Evolutionary conservation across 148 eudicot species (phyloP), one percentile per base, ranked within the genome.

Genomic region (Pharnaceum exiguum): DNA sequence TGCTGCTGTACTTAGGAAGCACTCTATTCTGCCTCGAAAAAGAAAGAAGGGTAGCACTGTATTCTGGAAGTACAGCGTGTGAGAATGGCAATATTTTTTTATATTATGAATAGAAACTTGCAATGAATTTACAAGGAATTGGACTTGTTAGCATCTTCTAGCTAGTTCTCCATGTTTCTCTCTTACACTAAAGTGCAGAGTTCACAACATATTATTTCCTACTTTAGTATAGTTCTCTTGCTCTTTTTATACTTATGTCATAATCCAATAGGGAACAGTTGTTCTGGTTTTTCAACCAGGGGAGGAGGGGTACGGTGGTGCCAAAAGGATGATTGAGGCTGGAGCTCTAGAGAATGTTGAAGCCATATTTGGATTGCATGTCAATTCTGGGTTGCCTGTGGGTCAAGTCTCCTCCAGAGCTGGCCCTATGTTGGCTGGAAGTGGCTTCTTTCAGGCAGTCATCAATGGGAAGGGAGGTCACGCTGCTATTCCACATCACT

Each of bases 401-500:
- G 89, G 94, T 36, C 43, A 68, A 25, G 87, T 80, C 24, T 74
- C 83, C 29, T 18, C 78, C 23, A 66, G 83, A 55, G 18, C 96
- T 10, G 96, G 94, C 29, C 71, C 89, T n/a, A 15, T 83, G 24
- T 60, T 81, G 73, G 96, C 96, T 25, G 96, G 76, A 15, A 46
- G 63, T 69, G 89, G 90, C 32, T 63, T 59, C 59, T 89, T 89
- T 57, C 75, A 85, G 71, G 94, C 90, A 19, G 75, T 65, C 27
- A 85, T 89, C 53, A 75, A 43, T n/a, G 96, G 96, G 18, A 85
- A 83, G 60, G 94, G 96, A 4, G 96, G 94, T 54, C 94, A 85
- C 65, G 96, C 85, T 10, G 96, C 94, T 26, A 68, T 83, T 67
- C 94, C 96, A 17, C 94, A 89, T 36, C 81, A 72, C 55, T 63